A percentile compares a stretch with the other conserved stretches of the same genome.
phyloP scores from a whole-genome alignment of 139 green algal species.

The Tetradesmus lagerheimii region DNA sequence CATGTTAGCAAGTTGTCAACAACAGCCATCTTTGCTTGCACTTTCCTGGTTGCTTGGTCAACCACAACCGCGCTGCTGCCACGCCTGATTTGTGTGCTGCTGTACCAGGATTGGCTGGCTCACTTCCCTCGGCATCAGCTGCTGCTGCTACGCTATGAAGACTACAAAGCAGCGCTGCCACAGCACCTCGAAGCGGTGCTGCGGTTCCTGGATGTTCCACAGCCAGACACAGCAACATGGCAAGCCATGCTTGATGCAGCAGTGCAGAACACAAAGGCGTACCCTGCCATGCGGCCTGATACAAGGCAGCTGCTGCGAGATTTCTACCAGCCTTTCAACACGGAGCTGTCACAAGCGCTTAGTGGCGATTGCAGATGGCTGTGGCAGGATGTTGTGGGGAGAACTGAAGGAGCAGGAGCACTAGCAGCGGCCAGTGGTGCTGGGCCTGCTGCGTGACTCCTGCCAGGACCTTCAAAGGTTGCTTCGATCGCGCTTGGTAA shows the following conservation, averaged over 20 bases:
- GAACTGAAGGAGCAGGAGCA: background rate
- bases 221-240: conserved; percentile 1
- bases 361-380: conserved; percentile 26
- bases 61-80: background rate
- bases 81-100: background rate
- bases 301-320: conserved; percentile 40
- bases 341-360: conserved; percentile 28
- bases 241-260: conserved; percentile 6
- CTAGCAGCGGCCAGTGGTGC: background rate
- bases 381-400: background rate
- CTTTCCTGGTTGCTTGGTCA: background rate
- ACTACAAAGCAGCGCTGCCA: conserved; percentile 55
- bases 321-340: conserved; percentile 52
- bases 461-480: background rate
- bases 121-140: conserved; percentile 67
- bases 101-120: conserved; percentile 57
- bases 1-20: background rate
- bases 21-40: background rate
- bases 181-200: conserved; percentile 63
- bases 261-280: conserved; percentile 16
- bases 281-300: conserved; percentile 42
- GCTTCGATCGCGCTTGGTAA: background rate
- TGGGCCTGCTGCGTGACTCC: background rate
- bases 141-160: conserved; percentile 70
- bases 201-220: conserved; percentile 38